Evolutionary conservation across 2,329 filamentous ascomycete genomes (phyloP), one percentile per base, ranked within the genome.

Genomic region (Claviceps sp.): DNA sequence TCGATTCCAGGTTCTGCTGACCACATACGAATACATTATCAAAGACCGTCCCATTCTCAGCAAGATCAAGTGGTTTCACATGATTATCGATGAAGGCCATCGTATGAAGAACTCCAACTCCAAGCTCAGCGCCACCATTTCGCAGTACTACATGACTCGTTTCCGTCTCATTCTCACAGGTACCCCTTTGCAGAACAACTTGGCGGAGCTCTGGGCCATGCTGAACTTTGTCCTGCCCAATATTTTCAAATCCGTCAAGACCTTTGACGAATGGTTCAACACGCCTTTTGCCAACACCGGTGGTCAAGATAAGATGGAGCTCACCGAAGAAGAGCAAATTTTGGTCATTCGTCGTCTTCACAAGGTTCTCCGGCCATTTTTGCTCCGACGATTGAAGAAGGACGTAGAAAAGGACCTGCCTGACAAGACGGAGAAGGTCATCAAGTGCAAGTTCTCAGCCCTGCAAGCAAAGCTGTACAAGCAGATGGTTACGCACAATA

Each of bases 231-330:
- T 96, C 42, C 75, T 98, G 47, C 93, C 93, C 3, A 97, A 88
- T 60, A 98, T 98, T 59, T 98, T 98, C 83, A 98, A 98, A 68
- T 97, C 93, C 2, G 89, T 91, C 56, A 96, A 93, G 66, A 97
- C 91, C 2, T 98, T 98, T 64, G 93, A 98, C 66, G 93, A 98
- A 68, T 98, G 93, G 93, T 98, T 98, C 81, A 98, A 97, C 66
- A 98, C 93, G 26, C 93, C 93, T 0, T 98, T 98, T 67, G 93
- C 93, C 59, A 98, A 98, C 66, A 98, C 93, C 5, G 93, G 93
- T 69, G 84, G 88, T 42, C 91, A 97, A 70, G 93, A 98, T 69
- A 95, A 93, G 75, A 98, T 98, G 87, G 91, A 97, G 64, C 76
- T 98, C 56, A 95, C 86, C 13, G 93, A 98, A 93, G 93, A 98